Evolutionary conservation across 257 asterid species (phyloP).

Genomic region (Eucommia ulmoides): DNA sequence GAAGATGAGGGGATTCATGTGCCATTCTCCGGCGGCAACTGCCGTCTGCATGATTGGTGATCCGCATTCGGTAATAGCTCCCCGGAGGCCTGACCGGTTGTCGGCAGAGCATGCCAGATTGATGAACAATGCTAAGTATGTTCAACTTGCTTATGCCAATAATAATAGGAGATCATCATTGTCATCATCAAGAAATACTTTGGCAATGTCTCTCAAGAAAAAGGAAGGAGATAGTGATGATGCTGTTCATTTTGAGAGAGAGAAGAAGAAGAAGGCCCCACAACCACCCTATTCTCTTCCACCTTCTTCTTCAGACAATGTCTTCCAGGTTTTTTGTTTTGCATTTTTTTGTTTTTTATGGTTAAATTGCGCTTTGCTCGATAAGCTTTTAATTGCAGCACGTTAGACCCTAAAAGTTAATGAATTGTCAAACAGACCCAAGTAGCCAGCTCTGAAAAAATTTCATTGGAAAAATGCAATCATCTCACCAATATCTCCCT

Average conservation of each 20-base stretch:
- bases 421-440: neutral
- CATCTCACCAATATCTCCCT: too few species aligned
- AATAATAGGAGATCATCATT: slow-evolving; percentile 9
- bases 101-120: slow-evolving; percentile 12
- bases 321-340: slow-evolving; percentile 26
- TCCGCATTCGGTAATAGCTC: slow-evolving; percentile 27
- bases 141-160: slow-evolving; percentile 16
- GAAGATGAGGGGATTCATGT: slow-evolving; percentile 58
- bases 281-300: too few species aligned
- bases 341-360: neutral
- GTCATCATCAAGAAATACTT: slow-evolving; percentile 12
- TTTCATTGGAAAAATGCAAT: too few species aligned
- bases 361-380: neutral
- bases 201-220: too few species aligned
- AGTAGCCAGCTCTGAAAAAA: too few species aligned
- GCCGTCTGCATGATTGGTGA: slow-evolving; percentile 51
- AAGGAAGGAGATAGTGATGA: slow-evolving; percentile 5
- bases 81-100: slow-evolving; percentile 8
- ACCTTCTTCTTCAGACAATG: slow-evolving; percentile 20
- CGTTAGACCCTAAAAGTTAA: neutral
- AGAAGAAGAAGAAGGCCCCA: slow-evolving; percentile 11
- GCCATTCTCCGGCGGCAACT: slow-evolving; percentile 40
- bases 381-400: neutral
- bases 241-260: neutral
- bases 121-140: slow-evolving; percentile 13